Percentiles rank a stretch among this genome's conserved stretches.
Evolutionary conservation across 306 rosid genomes (phyloP).

Genomic region (Prunus padus): DNA sequence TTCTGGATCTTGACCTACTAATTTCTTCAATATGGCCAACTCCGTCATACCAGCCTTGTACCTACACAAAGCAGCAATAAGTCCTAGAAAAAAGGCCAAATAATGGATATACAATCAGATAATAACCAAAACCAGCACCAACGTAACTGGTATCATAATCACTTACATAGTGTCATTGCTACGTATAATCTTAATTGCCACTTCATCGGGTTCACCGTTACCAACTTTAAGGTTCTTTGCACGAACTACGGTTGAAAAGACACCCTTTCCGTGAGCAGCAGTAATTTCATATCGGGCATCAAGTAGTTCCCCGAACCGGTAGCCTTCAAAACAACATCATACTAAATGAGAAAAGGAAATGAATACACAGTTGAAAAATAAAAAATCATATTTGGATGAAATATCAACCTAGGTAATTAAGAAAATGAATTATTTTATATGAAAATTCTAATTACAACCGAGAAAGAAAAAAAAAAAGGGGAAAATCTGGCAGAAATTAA

Average conservation of each 20-base stretch:
- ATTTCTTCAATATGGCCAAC: constrained; percentile 82
- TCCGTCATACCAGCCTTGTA: constrained; percentile 99
- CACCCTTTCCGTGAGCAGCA: constrained; percentile 98
- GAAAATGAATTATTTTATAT: background rate
- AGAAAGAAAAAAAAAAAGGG: background rate
- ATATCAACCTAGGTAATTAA: background rate
- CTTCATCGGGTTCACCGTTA: constrained; percentile 90
- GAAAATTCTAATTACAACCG: background rate
- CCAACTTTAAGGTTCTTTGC: constrained; percentile 74
- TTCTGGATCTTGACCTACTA: constrained; percentile 98
- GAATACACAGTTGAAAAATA: background rate
- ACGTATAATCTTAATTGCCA: constrained; percentile 92
- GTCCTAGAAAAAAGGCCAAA: background rate
- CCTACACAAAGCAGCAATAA: constrained; percentile 51
- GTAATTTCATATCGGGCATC: constrained; percentile 92
- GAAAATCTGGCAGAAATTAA: background rate
- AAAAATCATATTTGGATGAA: background rate
- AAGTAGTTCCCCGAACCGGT: constrained; percentile 90
- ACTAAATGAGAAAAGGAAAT: constrained; percentile 23
- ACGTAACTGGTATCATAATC: constrained; percentile 11
- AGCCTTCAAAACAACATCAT: constrained; percentile 46
- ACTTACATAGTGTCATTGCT: constrained; percentile 96
- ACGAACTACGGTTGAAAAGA: constrained; percentile 94
- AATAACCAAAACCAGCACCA: constrained; percentile 9
- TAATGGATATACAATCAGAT: background rate